These are phyloP conservation scores for Taphrina deformans DNA, from an alignment of 1,139 yeast species.

Conservation along the genomic window DNA sequence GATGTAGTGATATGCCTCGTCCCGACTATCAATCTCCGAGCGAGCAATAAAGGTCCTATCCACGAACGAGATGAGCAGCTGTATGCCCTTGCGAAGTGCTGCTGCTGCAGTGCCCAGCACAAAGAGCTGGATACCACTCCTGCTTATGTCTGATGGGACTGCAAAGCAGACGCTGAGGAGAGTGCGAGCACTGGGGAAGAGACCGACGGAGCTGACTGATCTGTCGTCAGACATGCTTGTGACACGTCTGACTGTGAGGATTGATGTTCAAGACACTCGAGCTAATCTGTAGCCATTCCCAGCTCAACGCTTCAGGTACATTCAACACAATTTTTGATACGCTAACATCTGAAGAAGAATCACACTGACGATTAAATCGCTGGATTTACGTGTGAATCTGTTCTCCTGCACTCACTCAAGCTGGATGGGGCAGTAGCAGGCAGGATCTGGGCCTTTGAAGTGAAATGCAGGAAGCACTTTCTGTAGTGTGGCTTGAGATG, in stretches of 20 bases:
- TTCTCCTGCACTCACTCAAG: no score
- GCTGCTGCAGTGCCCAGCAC: conserved; percentile 20
- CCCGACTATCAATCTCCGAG: conserved; percentile 27
- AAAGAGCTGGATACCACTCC: conserved; percentile 24
- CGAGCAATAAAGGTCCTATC: conserved; percentile 27
- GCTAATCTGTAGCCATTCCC: no score
- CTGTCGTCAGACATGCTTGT: conserved; percentile 2
- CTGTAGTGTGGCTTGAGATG: not conserved
- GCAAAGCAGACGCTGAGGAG: conserved; percentile 16
- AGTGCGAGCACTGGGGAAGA: conserved; percentile 8
- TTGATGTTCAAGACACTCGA: no score
- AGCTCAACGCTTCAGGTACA: no score
- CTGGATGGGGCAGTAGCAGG: no score
- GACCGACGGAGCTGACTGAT: conserved; percentile 9
- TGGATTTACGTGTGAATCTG: no score
- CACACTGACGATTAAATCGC: no score
- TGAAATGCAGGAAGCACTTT: not conserved
- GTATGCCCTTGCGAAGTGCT: conserved; percentile 13
- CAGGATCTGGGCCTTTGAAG: no score
- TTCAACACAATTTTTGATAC: no score
- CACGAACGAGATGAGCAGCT: conserved; percentile 1
- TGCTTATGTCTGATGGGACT: conserved; percentile 19
- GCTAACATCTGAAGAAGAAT: no score
- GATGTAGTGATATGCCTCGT: conserved; percentile 27
- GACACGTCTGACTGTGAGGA: no score